Evolutionary conservation across 2,329 filamentous ascomycete species (phyloP).

Genomic region (Venturia aucupariae): DNA sequence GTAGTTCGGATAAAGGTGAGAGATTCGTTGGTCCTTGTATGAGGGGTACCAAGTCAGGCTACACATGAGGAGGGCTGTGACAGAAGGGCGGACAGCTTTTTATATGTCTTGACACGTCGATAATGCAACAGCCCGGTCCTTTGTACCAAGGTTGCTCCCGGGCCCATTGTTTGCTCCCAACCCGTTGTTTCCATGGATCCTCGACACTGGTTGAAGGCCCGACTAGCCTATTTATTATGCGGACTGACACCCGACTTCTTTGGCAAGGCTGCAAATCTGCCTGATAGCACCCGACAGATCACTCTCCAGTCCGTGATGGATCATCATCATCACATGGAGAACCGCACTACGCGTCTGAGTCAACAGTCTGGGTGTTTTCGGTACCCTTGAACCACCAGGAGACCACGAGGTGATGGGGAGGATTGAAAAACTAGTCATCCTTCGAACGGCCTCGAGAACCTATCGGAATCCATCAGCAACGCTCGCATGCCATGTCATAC

Average conservation of each 20-base stretch:
- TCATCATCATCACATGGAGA: background rate
- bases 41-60: background rate
- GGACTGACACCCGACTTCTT: background rate
- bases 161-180: background rate
- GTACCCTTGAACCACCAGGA: background rate
- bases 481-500: background rate
- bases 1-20: background rate
- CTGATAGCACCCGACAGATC: background rate
- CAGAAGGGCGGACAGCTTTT: background rate
- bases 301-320: background rate
- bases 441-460: background rate
- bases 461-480: background rate
- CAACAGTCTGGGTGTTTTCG: background rate
- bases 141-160: background rate
- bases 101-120: slow-evolving; percentile 6
- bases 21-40: background rate
- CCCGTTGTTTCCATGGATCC: background rate
- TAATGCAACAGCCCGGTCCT: background rate
- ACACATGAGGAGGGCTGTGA: background rate
- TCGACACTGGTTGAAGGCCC: background rate
- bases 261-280: slow-evolving; percentile 4
- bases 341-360: background rate
- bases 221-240: background rate
- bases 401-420: background rate
- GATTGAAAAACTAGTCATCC: background rate